These are phyloP conservation scores for Bacidia rubella DNA, from an alignment of 495 filamentous ascomycete species.

Conservation along the genomic window DNA sequence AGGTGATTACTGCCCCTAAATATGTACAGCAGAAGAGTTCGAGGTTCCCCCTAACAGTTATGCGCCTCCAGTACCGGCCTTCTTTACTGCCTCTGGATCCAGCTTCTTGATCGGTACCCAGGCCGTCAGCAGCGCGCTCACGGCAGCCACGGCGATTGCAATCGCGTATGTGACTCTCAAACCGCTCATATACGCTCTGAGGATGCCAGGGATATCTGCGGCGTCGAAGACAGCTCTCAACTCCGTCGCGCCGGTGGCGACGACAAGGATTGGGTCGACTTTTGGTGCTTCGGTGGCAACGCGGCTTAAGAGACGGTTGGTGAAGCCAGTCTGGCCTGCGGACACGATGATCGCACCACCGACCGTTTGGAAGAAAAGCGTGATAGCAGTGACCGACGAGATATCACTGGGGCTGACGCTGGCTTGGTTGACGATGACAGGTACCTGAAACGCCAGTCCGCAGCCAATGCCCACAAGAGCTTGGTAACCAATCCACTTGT, in stretches of 20 bases:
- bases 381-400: slow-evolving; percentile 25
- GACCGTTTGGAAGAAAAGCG: slow-evolving; percentile 27
- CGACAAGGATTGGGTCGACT: slow-evolving; percentile 28
- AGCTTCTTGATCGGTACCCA: background rate
- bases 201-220: slow-evolving; percentile 33
- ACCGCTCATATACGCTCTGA: slow-evolving; percentile 41
- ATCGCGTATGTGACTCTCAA: background rate
- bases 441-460: slow-evolving; percentile 34
- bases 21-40: no score
- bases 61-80: background rate
- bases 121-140: background rate
- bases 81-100: background rate
- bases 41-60: no score
- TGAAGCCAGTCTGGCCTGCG: slow-evolving; percentile 34
- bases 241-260: slow-evolving; percentile 38
- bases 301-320: slow-evolving; percentile 26
- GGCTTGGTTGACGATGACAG: slow-evolving; percentile 25
- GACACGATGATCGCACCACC: slow-evolving; percentile 37
- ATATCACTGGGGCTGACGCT: slow-evolving; percentile 37
- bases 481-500: slow-evolving; percentile 48
- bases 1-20: no score
- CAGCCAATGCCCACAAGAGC: slow-evolving; percentile 43
- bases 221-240: slow-evolving; percentile 32
- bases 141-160: background rate
- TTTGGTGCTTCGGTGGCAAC: slow-evolving; percentile 27